phyloP scores from a whole-genome alignment of 1,139 yeast genomes.

The Keqinozyma sinolaborantium region DNA sequence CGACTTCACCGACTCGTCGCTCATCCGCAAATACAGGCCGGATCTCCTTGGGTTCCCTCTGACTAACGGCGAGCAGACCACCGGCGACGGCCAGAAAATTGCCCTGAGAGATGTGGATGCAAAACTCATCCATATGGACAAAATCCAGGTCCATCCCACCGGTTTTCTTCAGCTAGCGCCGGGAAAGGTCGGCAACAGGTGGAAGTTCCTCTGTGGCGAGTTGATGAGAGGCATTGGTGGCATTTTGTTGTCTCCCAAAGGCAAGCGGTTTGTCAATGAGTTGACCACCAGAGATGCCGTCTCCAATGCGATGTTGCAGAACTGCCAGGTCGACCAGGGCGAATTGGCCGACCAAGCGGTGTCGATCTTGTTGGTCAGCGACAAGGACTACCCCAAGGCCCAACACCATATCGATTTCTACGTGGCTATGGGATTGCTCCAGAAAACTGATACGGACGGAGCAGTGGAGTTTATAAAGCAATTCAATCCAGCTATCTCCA shows the following conservation, averaged over 20 bases:
- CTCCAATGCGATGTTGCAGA: constrained; percentile 20
- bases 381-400: constrained; percentile 25
- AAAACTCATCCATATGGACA: constrained; percentile 31
- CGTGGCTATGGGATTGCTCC: constrained; percentile 21
- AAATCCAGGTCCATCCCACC: constrained; percentile 39
- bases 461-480: constrained; percentile 12
- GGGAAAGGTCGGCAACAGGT: constrained; percentile 11
- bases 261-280: constrained; percentile 33
- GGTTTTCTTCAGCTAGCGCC: constrained; percentile 27
- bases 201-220: constrained; percentile 38
- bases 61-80: constrained; percentile 32
- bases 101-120: constrained; percentile 29
- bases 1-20: constrained; percentile 18
- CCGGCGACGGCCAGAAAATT: constrained; percentile 38
- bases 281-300: constrained; percentile 31
- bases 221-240: constrained; percentile 37
- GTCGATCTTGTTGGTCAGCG: constrained; percentile 24
- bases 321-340: constrained; percentile 16
- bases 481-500: constrained; percentile 12
- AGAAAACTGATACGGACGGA: constrained; percentile 20
- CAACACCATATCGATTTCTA: constrained; percentile 28
- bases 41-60: constrained; percentile 29
- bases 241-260: constrained; percentile 29
- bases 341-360: constrained; percentile 9
- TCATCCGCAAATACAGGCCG: constrained; percentile 28